Evolutionary conservation across 345 rosid species (phyloP).

Genomic region (Bretschneidera sinensis): DNA sequence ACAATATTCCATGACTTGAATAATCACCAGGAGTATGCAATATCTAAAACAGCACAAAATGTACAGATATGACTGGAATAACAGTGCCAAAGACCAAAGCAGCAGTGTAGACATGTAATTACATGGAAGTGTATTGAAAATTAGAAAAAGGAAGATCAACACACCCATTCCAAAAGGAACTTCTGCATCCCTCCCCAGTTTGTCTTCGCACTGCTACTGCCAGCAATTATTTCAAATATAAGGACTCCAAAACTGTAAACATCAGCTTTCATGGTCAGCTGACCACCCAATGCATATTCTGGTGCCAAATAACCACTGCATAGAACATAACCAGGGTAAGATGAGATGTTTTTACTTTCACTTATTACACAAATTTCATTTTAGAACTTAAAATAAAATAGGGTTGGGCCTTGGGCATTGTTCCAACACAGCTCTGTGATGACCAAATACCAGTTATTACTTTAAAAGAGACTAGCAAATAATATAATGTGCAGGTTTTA

Average conservation of each 20-base stretch:
- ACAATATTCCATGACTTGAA: no score
- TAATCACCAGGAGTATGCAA: no score
- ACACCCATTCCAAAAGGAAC: slow-evolving; percentile 55
- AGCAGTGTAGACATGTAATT: background rate
- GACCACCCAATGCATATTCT: slow-evolving; percentile 71
- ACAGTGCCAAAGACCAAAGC: slow-evolving; percentile 1
- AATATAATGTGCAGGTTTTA: no score
- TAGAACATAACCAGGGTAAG: slow-evolving; percentile 4
- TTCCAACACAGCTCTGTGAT: background rate
- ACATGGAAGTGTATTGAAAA: background rate
- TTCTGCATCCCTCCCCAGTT: slow-evolving; percentile 40
- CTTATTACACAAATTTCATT: no score
- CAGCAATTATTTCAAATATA: slow-evolving; percentile 58
- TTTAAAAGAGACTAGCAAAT: no score
- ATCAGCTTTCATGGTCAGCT: slow-evolving; percentile 67
- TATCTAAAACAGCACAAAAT: no score
- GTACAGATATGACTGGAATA: no score
- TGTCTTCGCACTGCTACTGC: slow-evolving; percentile 42
- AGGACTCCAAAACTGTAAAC: slow-evolving; percentile 70
- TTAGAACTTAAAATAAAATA: background rate
- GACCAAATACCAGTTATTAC: no score
- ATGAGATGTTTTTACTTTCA: background rate
- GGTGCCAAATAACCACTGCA: slow-evolving; percentile 81
- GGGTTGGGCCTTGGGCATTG: background rate
- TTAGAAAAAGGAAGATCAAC: slow-evolving; percentile 6